These are phyloP conservation scores for Vinca minor DNA, from an alignment of 257 asterid genomes.

Conservation along the genomic window DNA sequence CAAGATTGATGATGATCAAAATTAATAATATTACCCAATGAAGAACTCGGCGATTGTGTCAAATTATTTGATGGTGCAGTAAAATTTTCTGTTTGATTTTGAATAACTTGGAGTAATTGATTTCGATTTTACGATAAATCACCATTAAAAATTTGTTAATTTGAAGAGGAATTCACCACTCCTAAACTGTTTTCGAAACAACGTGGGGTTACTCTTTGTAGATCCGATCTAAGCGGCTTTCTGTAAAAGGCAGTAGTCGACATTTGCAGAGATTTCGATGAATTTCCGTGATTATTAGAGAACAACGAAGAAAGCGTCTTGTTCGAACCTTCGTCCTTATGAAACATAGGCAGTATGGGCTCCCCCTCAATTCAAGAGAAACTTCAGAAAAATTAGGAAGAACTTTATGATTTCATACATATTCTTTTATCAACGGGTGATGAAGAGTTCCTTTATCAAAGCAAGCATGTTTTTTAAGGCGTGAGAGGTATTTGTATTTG, in stretches of 20 bases:
- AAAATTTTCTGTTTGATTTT: too few species aligned
- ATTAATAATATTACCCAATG: not conserved
- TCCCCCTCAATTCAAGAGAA: too few species aligned
- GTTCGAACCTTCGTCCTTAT: slow-evolving; percentile 37
- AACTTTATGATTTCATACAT: too few species aligned
- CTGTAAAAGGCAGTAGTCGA: slow-evolving; percentile 89
- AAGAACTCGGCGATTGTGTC: slow-evolving; percentile 22
- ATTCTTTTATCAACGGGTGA: too few species aligned
- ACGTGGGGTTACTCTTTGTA: slow-evolving; percentile 39
- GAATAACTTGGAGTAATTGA: too few species aligned
- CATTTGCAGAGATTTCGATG: slow-evolving; percentile 36
- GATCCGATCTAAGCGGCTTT: slow-evolving; percentile 92
- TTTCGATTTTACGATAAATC: slow-evolving; percentile 27
- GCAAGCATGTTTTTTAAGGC: too few species aligned
- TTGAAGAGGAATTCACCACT: slow-evolving; percentile 36
- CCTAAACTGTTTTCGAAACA: slow-evolving; percentile 47
- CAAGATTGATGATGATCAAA: slow-evolving; percentile 23
- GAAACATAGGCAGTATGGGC: too few species aligned
- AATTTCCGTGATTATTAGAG: slow-evolving; percentile 21
- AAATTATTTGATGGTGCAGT: slow-evolving; percentile 39
- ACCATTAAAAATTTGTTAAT: slow-evolving; percentile 11
- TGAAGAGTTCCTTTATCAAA: too few species aligned
- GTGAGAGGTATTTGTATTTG: too few species aligned
- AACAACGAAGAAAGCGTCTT: slow-evolving; percentile 41
- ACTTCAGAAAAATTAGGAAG: too few species aligned